Evolutionary conservation across 2,329 filamentous ascomycete species (phyloP), one percentile per base, ranked within the genome.

Genomic region (Diplodia intermedia): DNA sequence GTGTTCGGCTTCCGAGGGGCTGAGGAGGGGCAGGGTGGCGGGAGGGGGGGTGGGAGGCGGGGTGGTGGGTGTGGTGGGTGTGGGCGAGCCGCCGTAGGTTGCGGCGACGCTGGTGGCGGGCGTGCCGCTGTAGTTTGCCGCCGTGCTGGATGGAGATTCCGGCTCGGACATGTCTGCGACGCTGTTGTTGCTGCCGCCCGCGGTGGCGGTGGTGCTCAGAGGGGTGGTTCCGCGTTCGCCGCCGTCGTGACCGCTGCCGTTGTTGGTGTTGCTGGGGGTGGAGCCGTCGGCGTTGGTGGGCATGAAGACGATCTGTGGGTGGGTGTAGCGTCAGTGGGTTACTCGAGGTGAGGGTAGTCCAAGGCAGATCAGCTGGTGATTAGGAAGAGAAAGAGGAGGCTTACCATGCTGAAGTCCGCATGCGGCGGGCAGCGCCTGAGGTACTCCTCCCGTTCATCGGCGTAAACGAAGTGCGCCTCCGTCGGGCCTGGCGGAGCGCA

Each of bases 371-470:
- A 12, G 36, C 8, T 12, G 36, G 2, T 11, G 11, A 12, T 11
- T 3, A 29, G n/a, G 9, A 33, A 14, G 43, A 26, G 11, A 2
- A 43, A 14, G 18, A 12, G 9, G 4, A 5, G 7, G 7, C 29
- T 52, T 38, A 52, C 60, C 12, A 50, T 2, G 60, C 29, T 52
- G 47, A 63, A 63, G 18, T 63, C 60, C 2, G 43, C 14, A 6
- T 50, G 38, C 18, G 29, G 4, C 4, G 18, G 43, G 31, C 43
- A 63, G 2, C 15, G 29, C 5, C 18, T 9, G 18, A 63, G 60
- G 43, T 63, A 63, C 31, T 18, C 43, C 1, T 38, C 29, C 18
- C 47, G 47, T n/a, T 63, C 60, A n/a, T 63, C 43, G n/a, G 60
- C 60, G 29, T 33, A 63, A 11, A 33, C 26, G 60, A 63, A 63